Base-by-base conservation (phyloP, 169 alveolate genomes). In the Cryptosporidium tyzzeri region DNA sequence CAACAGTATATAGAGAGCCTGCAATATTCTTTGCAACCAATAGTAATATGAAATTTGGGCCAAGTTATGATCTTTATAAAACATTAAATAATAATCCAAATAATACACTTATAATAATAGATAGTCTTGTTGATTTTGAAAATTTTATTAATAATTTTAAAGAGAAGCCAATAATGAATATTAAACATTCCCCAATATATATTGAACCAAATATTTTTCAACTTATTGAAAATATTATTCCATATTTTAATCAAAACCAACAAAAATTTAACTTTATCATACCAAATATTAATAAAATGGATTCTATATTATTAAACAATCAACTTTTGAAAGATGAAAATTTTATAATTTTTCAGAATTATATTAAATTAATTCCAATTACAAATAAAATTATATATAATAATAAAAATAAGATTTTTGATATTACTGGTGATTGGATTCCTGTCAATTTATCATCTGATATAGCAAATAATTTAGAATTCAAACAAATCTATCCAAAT, bases 1-100 rank as follows among this genome's bases (percentile, higher is more conserved):
- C 89, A 26, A 62, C 75, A n/a, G 89, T 80, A 37, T 80, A 80
- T 65, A 61, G 89, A 31, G 89, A 80, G n/a, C 89, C 89, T 33
- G 89, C 80, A 33, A 62, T 80, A 23, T 80, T 80, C 62, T 44
- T 80, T 29, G 89, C 75, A 61, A 16, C 80, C 21, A 62, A 59
- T 21, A 61, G 80, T 44, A 53, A 80, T 41, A 14, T 80, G 18
- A 80, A 65, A 41, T 80, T 61, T 80, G 89, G 89, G 21, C 89
- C 89, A 37, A 59, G 89, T 10, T 45, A 16, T 16, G 75, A 65
- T 18, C 29, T 80, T 23, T 80, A 61, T 48, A 80, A 48, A 16
- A 44, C 37, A 31, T 21, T 80, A 65, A 41, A 62, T 44, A 41
- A 29, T 29, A 44, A 61, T 31, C 59, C 62, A 18, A 58, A 80